Percentiles rank a stretch among this genome's conserved stretches.
These are phyloP conservation scores for Daldinia eschscholtzii DNA, from an alignment of 2,329 filamentous ascomycete species.

Conservation along the genomic window DNA sequence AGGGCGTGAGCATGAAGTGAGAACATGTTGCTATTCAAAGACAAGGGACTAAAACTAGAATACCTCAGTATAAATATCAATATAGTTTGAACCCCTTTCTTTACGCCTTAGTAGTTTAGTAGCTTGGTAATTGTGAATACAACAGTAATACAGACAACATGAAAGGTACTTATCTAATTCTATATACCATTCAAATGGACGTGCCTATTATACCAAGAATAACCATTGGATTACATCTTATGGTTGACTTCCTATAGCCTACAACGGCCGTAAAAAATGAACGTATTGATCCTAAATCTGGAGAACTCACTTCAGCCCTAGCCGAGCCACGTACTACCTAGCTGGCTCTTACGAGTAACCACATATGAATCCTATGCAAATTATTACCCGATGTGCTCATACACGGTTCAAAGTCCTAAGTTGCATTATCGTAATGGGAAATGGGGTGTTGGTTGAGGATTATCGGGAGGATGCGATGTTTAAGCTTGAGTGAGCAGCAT, in stretches of 20 bases:
- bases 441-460: neutral
- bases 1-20: neutral
- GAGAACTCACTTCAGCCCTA: neutral
- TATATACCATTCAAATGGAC: neutral
- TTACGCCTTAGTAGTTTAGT: too few relatives aligned
- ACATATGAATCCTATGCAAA: neutral
- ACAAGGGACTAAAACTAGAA: neutral
- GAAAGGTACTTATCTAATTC: too few relatives aligned
- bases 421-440: neutral
- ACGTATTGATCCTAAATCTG: neutral
- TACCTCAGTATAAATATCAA: neutral
- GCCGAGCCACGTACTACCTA: neutral
- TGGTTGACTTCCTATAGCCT: neutral
- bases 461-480: neutral
- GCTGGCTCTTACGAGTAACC: neutral
- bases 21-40: too few relatives aligned
- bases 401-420: neutral
- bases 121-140: too few relatives aligned
- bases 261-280: neutral
- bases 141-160: too few relatives aligned
- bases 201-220: neutral
- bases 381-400: neutral
- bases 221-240: neutral
- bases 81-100: too few relatives aligned
- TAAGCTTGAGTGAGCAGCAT: neutral